These are phyloP conservation scores for Akanthomyces dipterigenus DNA, from an alignment of 2,329 filamentous ascomycete species.

Conservation along the genomic window DNA sequence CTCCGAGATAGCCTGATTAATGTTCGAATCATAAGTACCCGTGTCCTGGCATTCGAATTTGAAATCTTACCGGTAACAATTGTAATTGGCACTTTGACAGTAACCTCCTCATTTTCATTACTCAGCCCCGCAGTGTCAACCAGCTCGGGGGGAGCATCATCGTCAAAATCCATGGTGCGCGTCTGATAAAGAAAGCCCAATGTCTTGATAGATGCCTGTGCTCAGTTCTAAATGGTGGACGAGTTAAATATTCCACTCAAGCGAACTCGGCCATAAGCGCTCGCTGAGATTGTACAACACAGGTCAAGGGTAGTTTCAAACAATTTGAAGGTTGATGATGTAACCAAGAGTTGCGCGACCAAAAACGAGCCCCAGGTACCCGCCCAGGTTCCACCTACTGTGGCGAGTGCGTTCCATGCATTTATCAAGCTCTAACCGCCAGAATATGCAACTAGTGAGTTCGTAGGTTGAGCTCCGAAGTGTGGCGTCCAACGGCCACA, in stretches of 20 bases:
- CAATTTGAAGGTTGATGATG: neutral
- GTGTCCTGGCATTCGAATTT: neutral
- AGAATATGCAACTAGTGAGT: slow-evolving; percentile 16
- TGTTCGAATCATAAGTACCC: neutral
- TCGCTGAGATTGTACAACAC: neutral
- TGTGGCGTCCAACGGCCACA: slow-evolving; percentile 7
- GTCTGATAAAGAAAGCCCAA: neutral
- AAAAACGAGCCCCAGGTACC: slow-evolving; percentile 13
- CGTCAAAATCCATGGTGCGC: slow-evolving; percentile 54
- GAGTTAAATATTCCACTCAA: neutral
- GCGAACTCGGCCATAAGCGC: neutral
- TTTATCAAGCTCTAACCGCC: slow-evolving; percentile 15
- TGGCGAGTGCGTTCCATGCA: slow-evolving; percentile 15
- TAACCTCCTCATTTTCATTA: slow-evolving; percentile 34
- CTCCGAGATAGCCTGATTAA: slow-evolving; percentile 77
- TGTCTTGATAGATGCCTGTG: neutral
- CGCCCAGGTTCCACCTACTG: neutral
- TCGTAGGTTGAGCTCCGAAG: neutral
- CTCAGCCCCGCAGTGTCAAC: slow-evolving; percentile 37
- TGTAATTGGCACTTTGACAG: slow-evolving; percentile 70
- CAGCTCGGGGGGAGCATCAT: slow-evolving; percentile 61
- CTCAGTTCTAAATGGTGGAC: neutral
- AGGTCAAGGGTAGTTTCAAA: slow-evolving; percentile 3
- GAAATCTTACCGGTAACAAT: slow-evolving; percentile 65
- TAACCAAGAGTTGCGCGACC: neutral